Evolutionary conservation across 106 monocot genomes (phyloP), one percentile per base, ranked within the genome.

Genomic region (Apostasia shenzhenica): DNA sequence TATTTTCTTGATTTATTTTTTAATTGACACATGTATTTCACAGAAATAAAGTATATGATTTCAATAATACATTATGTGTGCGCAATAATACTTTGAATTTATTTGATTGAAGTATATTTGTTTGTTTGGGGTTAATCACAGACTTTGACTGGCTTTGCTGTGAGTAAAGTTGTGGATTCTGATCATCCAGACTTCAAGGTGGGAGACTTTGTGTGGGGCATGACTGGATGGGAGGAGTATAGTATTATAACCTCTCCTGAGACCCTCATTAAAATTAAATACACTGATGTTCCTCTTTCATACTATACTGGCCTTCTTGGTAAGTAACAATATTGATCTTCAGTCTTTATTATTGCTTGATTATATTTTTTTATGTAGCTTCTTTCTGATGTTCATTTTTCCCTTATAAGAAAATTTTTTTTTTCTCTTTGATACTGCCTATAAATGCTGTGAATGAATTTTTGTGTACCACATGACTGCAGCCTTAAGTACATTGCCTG

Each of bases 161-260:
- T 81, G 59, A 9, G 67, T 67, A 81, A 72, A 76, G 81, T 81
- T 8, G 0, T 81, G 67, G 67, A 75, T 47, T 81, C 76, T 41
- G 50, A 45, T 1, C 75, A 81, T 72, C 71, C 81, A 61, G 65
- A 81, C 76, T 76, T 81, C 67, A 75, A 71, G 46, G 66, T 11
- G 61, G 81, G 81, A 5, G 81, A 81, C 1, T 67, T 46, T 55
- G 71, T 81, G 46, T 76, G 75, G 75, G 81, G 75, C 0, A 54
- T 54, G 14, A 67, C 54, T 46, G 81, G 81, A 61, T 81, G 81
- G 81, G 81, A 81, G 62, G 81, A 81, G 55, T 81, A 81, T 48
- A 81, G 75, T 55, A 60, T 81, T 55, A 67, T 81, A 39, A 52
- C 75, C 2, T 54, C 50, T 42, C 2, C 71, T 13, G 75, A 72